Conservation (phyloP, 2,329 filamentous ascomycete genomes). For the Rosellinia necatrix region DNA sequence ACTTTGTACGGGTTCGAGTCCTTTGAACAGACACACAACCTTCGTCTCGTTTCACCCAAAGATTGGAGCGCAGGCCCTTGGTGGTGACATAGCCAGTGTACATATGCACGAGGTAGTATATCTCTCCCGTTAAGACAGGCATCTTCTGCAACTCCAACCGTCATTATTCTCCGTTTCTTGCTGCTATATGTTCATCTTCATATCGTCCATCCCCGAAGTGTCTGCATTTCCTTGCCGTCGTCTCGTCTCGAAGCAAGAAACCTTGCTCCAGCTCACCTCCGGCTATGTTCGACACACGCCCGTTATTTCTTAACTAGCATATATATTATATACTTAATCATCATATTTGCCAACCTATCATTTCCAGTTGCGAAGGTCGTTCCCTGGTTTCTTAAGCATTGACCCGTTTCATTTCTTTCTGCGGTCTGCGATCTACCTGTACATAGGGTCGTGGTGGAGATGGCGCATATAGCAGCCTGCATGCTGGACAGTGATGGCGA, state of each 20-base stretch:
- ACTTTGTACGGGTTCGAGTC: constrained; percentile 8
- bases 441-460: constrained; percentile 43
- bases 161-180: constrained; percentile 21
- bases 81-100: constrained; percentile 13
- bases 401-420: constrained; percentile 33
- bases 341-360: constrained; percentile 36
- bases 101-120: constrained; percentile 28
- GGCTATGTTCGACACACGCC: constrained; percentile 30
- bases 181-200: constrained; percentile 23
- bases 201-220: constrained; percentile 29
- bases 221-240: constrained; percentile 35
- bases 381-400: constrained; percentile 40
- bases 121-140: constrained; percentile 34
- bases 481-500: constrained; percentile 55
- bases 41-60: constrained; percentile 23
- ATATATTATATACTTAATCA: constrained; percentile 41
- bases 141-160: constrained; percentile 29
- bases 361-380: constrained; percentile 35
- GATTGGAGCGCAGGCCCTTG: constrained; percentile 16
- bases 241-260: constrained; percentile 27
- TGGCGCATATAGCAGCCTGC: constrained; percentile 68
- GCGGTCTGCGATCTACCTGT: constrained; percentile 36
- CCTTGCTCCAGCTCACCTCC: constrained; percentile 22
- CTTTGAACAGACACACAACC: constrained; percentile 12
- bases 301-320: constrained; percentile 31